phyloP scores from a whole-genome alignment of 352 stramenopile genomes.

The Phytophthora macrochlamydospora region DNA sequence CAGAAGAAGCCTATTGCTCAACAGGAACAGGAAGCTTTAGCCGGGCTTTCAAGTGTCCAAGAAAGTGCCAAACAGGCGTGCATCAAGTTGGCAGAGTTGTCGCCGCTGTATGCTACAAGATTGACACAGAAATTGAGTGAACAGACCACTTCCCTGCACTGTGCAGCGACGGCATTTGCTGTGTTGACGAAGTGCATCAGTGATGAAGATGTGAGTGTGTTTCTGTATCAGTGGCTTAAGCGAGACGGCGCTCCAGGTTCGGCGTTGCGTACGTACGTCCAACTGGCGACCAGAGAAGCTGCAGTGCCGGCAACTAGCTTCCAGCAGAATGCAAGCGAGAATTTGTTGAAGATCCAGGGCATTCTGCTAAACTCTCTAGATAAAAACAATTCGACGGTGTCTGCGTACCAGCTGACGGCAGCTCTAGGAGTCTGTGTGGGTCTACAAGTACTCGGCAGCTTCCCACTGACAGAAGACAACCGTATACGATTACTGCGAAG shows the following conservation, averaged over 20 bases:
- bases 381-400: conserved; percentile 9
- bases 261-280: conserved; percentile 31
- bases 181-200: conserved; percentile 20
- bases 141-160: conserved; percentile 33
- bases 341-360: conserved; percentile 20
- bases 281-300: conserved; percentile 21
- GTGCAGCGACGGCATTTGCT: conserved; percentile 23
- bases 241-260: conserved; percentile 21
- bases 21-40: conserved; percentile 37
- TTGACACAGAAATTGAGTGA: conserved; percentile 37
- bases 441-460: conserved; percentile 50
- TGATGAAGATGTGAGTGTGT: conserved; percentile 37
- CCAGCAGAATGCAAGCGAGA: conserved; percentile 17
- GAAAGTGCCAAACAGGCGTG: conserved; percentile 31
- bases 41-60: conserved; percentile 1
- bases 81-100: conserved; percentile 38
- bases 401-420: conserved; percentile 33
- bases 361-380: conserved; percentile 33
- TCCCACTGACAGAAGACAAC: conserved; percentile 53
- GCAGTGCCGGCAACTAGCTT: conserved; percentile 14
- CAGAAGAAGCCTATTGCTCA: conserved; percentile 29
- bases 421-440: conserved; percentile 54
- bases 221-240: conserved; percentile 53
- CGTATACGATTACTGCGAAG: conserved; percentile 49
- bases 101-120: conserved; percentile 43